A percentile compares a stretch with the other conserved stretches of the same genome.
Conservation (phyloP, 1,139 yeast genomes). For the Geotrichum aggregatum region DNA sequence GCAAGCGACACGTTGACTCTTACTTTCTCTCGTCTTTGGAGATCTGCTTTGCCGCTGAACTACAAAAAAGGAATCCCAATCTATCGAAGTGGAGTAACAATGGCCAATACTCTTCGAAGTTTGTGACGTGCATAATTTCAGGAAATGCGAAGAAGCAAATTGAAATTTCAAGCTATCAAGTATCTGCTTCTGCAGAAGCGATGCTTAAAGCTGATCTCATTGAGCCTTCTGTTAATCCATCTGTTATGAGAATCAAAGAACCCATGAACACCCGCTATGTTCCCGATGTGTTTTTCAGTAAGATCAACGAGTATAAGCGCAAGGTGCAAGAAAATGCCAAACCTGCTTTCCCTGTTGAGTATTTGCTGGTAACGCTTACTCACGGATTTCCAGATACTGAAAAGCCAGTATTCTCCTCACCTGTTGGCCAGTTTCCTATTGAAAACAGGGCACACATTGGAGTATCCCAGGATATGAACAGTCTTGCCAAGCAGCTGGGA, state of each 20-base stretch:
- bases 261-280: conserved; percentile 73
- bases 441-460: conserved; percentile 78
- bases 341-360: conserved; percentile 95
- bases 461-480: conserved; percentile 61
- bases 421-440: conserved; percentile 56
- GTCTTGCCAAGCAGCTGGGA: conserved; percentile 48
- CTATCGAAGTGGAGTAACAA: conserved; percentile 58
- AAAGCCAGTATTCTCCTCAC: conserved; percentile 43
- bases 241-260: conserved; percentile 74
- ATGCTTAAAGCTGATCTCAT: conserved; percentile 81
- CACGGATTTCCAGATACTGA: conserved; percentile 85
- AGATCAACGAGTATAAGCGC: conserved; percentile 80
- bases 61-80: conserved; percentile 69
- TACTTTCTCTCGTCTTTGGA: conserved; percentile 86
- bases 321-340: conserved; percentile 86
- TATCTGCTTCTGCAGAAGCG: conserved; percentile 81
- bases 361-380: conserved; percentile 77
- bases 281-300: conserved; percentile 87
- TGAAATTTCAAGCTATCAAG: conserved; percentile 89
- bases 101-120: conserved; percentile 79
- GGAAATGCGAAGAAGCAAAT: conserved; percentile 86
- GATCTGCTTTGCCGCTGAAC: conserved; percentile 74
- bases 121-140: conserved; percentile 86
- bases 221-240: conserved; percentile 86
- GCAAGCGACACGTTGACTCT: conserved; percentile 89